Evolutionary conservation across 2,329 filamentous ascomycete species (phyloP).

Genomic region (Microthyrium microscopicum): DNA sequence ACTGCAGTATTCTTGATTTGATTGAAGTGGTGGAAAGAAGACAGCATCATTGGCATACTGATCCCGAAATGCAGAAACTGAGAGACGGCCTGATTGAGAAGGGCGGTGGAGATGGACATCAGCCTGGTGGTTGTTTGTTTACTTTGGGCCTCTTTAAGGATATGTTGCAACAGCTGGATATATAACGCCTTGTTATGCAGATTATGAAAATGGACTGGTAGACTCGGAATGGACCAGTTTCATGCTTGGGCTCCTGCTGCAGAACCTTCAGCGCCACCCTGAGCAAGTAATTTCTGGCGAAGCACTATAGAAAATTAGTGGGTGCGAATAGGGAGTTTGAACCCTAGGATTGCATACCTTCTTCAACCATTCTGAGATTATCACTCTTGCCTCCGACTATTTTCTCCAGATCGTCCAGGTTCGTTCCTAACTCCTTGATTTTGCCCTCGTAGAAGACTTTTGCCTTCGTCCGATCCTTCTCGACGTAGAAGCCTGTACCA

Average conservation of each 20-base stretch:
- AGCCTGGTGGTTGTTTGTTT: too few relatives aligned
- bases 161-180: too few relatives aligned
- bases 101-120: too few relatives aligned
- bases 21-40: too few relatives aligned
- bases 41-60: too few relatives aligned
- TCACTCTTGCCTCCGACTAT: constrained; percentile 62
- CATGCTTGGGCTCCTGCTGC: background rate
- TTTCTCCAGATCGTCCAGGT: constrained; percentile 50
- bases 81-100: too few relatives aligned
- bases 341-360: constrained; percentile 39
- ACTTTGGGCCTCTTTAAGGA: too few relatives aligned
- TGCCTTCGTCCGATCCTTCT: constrained; percentile 56
- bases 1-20: too few relatives aligned
- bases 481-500: constrained; percentile 85
- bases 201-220: too few relatives aligned
- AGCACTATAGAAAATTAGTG: background rate
- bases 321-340: background rate
- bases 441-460: constrained; percentile 51
- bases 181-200: too few relatives aligned
- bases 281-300: background rate
- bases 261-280: background rate
- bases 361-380: constrained; percentile 75
- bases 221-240: too few relatives aligned
- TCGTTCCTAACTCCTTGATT: constrained; percentile 46
- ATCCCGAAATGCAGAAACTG: too few relatives aligned